A percentile compares a stretch with the other conserved stretches of the same genome.
Evolutionary conservation across 176 grass and related monocot species (phyloP).

Genomic region (Triticum urartu): DNA sequence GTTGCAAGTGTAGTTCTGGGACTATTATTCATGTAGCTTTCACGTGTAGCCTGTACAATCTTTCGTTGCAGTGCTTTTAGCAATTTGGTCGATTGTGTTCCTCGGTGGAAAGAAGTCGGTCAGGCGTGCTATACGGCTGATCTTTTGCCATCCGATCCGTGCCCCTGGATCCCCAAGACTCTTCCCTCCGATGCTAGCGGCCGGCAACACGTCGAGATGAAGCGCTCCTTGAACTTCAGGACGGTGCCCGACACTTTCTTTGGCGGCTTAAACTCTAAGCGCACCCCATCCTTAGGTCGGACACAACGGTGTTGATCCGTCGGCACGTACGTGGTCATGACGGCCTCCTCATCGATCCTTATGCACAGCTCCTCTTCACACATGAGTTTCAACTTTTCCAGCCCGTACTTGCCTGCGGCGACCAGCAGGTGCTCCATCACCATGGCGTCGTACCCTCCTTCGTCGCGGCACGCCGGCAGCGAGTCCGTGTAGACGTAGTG

Average conservation of each 20-base stretch:
- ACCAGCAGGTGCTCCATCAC: slow-evolving; percentile 8
- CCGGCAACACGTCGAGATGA: neutral
- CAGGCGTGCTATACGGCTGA: no score
- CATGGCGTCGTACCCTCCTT: neutral
- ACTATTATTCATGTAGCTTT: neutral
- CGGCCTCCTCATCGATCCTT: neutral
- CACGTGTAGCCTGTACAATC: neutral
- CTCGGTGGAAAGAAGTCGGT: no score
- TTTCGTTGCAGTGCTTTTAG: neutral
- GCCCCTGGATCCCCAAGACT: neutral
- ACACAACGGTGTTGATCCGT: neutral
- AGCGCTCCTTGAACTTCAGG: neutral
- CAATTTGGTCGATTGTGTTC: neutral
- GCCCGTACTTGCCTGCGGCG: neutral
- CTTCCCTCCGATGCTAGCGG: neutral
- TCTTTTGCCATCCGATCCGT: no score
- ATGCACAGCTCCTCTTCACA: neutral
- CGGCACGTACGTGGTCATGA: neutral
- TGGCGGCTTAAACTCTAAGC: neutral
- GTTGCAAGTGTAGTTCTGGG: neutral
- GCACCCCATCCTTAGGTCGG: neutral
- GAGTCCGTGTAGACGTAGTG: slow-evolving; percentile 24
- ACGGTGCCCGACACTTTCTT: neutral
- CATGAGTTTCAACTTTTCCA: neutral
- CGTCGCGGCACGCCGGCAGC: neutral